Evolutionary conservation across 2,329 filamentous ascomycete species (phyloP).

Genomic region (Emergomyces pasteurianus): DNA sequence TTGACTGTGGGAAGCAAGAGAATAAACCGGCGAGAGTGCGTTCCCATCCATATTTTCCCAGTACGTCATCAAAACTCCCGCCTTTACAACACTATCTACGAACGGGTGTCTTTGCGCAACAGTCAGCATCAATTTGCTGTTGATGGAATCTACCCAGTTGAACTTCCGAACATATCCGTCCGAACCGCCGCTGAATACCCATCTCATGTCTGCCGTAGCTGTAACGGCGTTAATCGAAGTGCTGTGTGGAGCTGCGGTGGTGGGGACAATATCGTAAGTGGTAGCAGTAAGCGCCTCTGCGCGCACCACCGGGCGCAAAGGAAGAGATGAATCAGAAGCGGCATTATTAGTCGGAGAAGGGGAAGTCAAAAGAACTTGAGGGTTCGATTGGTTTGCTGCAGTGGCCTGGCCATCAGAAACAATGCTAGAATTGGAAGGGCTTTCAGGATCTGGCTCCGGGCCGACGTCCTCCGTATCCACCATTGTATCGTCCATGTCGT

Average conservation of each 20-base stretch:
- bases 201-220: slow-evolving; percentile 85
- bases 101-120: slow-evolving; percentile 95
- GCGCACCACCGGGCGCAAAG: slow-evolving; percentile 51
- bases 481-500: slow-evolving; percentile 36
- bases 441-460: slow-evolving; percentile 15
- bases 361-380: slow-evolving; percentile 37
- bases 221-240: slow-evolving; percentile 91
- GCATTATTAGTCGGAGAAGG: slow-evolving; percentile 30
- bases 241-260: slow-evolving; percentile 88
- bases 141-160: slow-evolving; percentile 88
- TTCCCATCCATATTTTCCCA: slow-evolving; percentile 91
- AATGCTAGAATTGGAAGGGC: slow-evolving; percentile 30
- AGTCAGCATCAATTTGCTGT: slow-evolving; percentile 83
- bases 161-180: slow-evolving; percentile 97
- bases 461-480: slow-evolving; percentile 30
- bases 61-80: slow-evolving; percentile 86
- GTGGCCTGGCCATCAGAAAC: slow-evolving; percentile 14
- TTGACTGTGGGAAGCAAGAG: slow-evolving; percentile 77
- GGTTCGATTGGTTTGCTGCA: slow-evolving; percentile 29
- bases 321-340: slow-evolving; percentile 16
- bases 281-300: slow-evolving; percentile 66
- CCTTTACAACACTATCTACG: slow-evolving; percentile 93
- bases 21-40: slow-evolving; percentile 79
- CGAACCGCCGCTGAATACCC: slow-evolving; percentile 85
- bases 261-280: slow-evolving; percentile 90